Conservation (phyloP, 495 filamentous ascomycete genomes). For the Daldinia caldariorum region DNA sequence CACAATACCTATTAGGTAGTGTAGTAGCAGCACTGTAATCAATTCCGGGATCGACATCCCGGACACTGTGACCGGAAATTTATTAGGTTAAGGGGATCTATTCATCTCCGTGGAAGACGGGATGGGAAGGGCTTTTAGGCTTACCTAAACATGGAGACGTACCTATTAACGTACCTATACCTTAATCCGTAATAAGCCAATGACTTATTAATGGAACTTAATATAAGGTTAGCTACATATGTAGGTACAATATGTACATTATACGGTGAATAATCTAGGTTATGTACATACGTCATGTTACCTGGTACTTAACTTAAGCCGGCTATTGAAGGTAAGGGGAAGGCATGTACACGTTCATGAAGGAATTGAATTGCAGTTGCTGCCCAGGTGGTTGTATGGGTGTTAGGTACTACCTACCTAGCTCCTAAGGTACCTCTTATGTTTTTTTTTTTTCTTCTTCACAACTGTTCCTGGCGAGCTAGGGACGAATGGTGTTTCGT, state of each 20-base stretch:
- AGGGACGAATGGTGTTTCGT: slow-evolving; percentile 13
- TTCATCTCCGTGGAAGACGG: not conserved
- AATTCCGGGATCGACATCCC: slow-evolving; percentile 28
- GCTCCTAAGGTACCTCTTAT: too few relatives aligned
- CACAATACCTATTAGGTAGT: slow-evolving; percentile 3
- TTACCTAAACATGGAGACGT: slow-evolving; percentile 24
- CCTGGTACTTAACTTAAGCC: too few relatives aligned
- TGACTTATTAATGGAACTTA: not conserved
- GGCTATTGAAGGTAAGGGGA: too few relatives aligned
- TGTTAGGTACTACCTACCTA: too few relatives aligned
- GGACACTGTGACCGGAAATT: slow-evolving; percentile 16
- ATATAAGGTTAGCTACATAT: not conserved
- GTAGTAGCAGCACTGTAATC: slow-evolving; percentile 7
- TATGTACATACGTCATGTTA: too few relatives aligned
- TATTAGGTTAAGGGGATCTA: not conserved
- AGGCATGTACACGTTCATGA: too few relatives aligned
- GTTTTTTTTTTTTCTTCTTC: not conserved
- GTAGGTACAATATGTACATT: too few relatives aligned
- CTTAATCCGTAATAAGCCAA: too few relatives aligned
- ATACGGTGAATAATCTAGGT: too few relatives aligned
- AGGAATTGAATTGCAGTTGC: too few relatives aligned
- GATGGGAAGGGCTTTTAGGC: not conserved
- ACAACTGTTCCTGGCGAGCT: slow-evolving; percentile 17
- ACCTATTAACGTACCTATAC: too few relatives aligned
- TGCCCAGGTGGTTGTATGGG: not conserved